phyloP scores from a whole-genome alignment of 2,329 filamentous ascomycete genomes.

The Pseudocercospora fijiensis region DNA sequence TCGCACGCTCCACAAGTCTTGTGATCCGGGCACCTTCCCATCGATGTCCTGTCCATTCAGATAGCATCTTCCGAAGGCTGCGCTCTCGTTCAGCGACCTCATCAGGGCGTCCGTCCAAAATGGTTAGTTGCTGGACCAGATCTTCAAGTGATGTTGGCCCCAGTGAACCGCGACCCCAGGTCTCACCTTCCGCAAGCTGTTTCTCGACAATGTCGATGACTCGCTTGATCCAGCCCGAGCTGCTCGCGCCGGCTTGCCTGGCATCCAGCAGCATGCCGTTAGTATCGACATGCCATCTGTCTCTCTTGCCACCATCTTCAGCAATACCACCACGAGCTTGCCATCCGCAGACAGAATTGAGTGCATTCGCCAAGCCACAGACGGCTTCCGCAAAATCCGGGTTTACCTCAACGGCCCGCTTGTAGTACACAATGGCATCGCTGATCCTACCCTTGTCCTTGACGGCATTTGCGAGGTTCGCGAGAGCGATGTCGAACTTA shows the following conservation, averaged over 20 bases:
- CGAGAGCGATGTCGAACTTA: slow-evolving; percentile 94
- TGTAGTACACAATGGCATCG: slow-evolving; percentile 91
- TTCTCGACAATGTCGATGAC: slow-evolving; percentile 88
- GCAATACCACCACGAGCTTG: slow-evolving; percentile 81
- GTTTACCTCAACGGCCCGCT: slow-evolving; percentile 83
- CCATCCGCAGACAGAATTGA: slow-evolving; percentile 98
- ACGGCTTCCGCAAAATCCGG: slow-evolving; percentile 96
- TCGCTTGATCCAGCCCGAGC: slow-evolving; percentile 78
- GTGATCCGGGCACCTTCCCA: slow-evolving; percentile 89
- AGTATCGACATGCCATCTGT: slow-evolving; percentile 91
- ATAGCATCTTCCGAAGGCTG: slow-evolving; percentile 41
- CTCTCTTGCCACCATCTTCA: slow-evolving; percentile 68
- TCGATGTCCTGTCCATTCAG: slow-evolving; percentile 65
- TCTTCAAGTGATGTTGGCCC: slow-evolving; percentile 43
- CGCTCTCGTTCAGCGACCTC: slow-evolving; percentile 40
- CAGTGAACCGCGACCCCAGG: slow-evolving; percentile 77
- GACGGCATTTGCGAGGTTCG: slow-evolving; percentile 94
- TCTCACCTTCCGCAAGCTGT: slow-evolving; percentile 80
- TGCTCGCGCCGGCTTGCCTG: slow-evolving; percentile 57
- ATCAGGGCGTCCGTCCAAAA: slow-evolving; percentile 37
- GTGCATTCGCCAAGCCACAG: slow-evolving; percentile 87
- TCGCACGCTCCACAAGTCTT: slow-evolving; percentile 78
- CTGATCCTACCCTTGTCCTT: slow-evolving; percentile 92
- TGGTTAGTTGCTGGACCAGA: slow-evolving; percentile 48
- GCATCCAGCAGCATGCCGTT: slow-evolving; percentile 79